Base-by-base conservation (phyloP, 441 rosid species). In the Bocquillonia castaneifolia region DNA sequence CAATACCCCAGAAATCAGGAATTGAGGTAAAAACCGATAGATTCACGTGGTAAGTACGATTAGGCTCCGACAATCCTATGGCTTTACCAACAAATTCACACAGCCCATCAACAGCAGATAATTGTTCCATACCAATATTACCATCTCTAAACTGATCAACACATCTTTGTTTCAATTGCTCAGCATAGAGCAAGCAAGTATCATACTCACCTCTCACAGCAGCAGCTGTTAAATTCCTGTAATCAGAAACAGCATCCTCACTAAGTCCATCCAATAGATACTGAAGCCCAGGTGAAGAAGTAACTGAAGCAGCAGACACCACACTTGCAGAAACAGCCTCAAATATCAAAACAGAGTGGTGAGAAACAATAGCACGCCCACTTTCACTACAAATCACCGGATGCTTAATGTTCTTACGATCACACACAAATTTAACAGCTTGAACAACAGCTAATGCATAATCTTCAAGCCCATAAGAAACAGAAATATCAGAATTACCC, bases 1-100 rank as follows among this genome's bases (percentile, higher is more conserved):
- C 92, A 63, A 94, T 94, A 6, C 94, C 93, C 99, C 99, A 94
- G 74, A 86, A 88, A 84, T 94, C 99, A 32, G 99, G 99, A 77
- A 94, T 92, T 4, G 99, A 94, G 45, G 99, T 91, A 76, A 94
- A 94, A 48, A 94, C 75, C 0, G 99, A 94, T 1, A 94, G 86
- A 68, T 94, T 94, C 25, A 88, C 89, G 67, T 92, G 85, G 77
- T 90, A 94, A 39, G 92, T 90, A 8, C 81, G 84, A 53, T 83
- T 80, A 0, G 89, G 78, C 59, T 90, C 89, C 0, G 86, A 74
- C 5, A 75, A 81, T n/a, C 90, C 93, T 12, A 88, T 77, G 25
- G 75, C 85, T 29, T 80, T 84, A 20, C 79, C 78, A 32, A 90
- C 84, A 63, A 88, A 68, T 17, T 92, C 99, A 55, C 96, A 94